Percentiles rank a stretch among this genome's conserved stretches.
Evolutionary conservation across 768 basidiomycete species (phyloP).

Genomic region (Suillus subaureus): DNA sequence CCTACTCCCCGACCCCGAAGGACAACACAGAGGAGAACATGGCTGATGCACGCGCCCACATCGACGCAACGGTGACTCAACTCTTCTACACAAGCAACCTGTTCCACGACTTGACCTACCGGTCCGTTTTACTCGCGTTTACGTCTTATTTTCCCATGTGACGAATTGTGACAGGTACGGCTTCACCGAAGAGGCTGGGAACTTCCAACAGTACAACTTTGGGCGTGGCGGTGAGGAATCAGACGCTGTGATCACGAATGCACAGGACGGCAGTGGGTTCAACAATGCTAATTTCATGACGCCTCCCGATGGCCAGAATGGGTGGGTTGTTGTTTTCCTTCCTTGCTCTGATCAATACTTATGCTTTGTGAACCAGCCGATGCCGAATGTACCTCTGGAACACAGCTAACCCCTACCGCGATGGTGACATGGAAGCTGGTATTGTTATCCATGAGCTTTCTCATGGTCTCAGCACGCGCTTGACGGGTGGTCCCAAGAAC

Average conservation of each 20-base stretch:
- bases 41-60: constrained; percentile 76
- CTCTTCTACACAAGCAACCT: constrained; percentile 87
- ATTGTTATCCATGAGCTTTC: constrained; percentile 92
- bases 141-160: neutral
- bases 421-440: constrained; percentile 95
- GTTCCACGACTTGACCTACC: constrained; percentile 82
- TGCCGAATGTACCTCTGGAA: constrained; percentile 99
- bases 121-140: constrained; percentile 34
- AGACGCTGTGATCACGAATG: constrained; percentile 92
- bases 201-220: constrained; percentile 99
- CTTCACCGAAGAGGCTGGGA: constrained; percentile 88
- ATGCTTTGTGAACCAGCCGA: constrained; percentile 36
- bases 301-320: constrained; percentile 82
- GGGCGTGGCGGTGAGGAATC: constrained; percentile 84
- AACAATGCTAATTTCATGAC: constrained; percentile 95
- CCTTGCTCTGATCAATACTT: neutral
- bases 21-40: constrained; percentile 53
- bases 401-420: constrained; percentile 85
- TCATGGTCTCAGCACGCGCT: constrained; percentile 90
- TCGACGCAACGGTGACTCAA: constrained; percentile 86
- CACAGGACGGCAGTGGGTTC: constrained; percentile 92
- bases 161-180: constrained; percentile 62
- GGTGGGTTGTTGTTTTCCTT: constrained; percentile 32
- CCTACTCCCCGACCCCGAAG: constrained; percentile 69
- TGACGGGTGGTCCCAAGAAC: constrained; percentile 93